Evolutionary conservation across 2,329 filamentous ascomycete genomes (phyloP), one percentile per base, ranked within the genome.

Genomic region (Sphaerulina vaccinii): DNA sequence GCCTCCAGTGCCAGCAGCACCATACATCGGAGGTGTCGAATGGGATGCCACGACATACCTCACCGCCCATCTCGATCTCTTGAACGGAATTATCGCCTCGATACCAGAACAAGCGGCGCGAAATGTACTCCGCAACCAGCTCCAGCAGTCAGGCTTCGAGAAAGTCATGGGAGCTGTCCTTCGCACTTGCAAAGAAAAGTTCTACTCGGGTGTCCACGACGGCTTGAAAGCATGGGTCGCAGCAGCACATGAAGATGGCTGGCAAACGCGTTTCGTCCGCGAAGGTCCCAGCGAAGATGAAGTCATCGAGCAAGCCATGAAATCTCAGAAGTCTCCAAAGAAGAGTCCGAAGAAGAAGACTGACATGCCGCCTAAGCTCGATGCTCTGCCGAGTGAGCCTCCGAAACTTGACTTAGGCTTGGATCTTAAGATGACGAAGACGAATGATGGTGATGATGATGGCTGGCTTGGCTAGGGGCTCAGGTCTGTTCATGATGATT

Each of bases 1-100:
- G 0, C 88, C 91, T 3, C 93, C 93, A 0, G 90, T 97, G 1
- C 90, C 92, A 21, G 92, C 93, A 13, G 92, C 92, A 4, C 92
- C 92, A 1, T 97, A 97, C 66, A 91, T 97, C 36, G 93, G 93
- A 42, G 92, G 93, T 48, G 93, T 97, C 8, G 93, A 99, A 71
- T 97, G 93, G 93, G 93, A 97, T 68, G 93, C 93, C 2, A 97
- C 93, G 8, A 96, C 96, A 71, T 97, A 97, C 68, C 79, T 97
- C 9, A 90, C 92, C 15, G 88, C 88, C 0, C 92, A 99, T 65
- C 79, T 99, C 8, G 93, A 97, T 65, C 83, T 99, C 9, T 74
- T 97, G 63, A 99, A 97, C 65, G 92, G 90, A 23, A 83, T 97
- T 51, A 74, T 97, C 51, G 89, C 92, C 1, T 92, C 86, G 52